Evolutionary conservation across 306 rosid species (phyloP).

Genomic region (Cicer chorassanicum): DNA sequence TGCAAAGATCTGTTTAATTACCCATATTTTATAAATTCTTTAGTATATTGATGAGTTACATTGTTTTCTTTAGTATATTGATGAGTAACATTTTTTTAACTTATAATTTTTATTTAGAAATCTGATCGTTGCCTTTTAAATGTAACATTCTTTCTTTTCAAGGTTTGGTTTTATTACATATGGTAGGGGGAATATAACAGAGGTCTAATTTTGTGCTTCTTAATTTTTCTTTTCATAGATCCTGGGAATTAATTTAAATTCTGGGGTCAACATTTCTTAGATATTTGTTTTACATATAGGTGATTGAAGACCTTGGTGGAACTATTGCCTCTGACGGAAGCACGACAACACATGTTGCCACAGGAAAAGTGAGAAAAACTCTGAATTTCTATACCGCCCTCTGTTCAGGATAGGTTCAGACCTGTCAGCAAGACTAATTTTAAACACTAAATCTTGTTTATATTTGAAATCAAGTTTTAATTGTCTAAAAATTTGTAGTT

Average conservation of each 20-base stretch:
- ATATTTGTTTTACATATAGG: constrained; percentile 55
- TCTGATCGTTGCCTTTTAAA: constrained; percentile 14
- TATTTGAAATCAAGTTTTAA: constrained; percentile 19
- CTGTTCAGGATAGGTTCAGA: constrained; percentile 81
- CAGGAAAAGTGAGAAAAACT: constrained; percentile 88
- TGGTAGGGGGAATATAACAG: constrained; percentile 23
- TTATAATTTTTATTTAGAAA: background rate
- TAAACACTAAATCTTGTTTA: constrained; percentile 17
- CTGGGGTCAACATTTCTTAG: constrained; percentile 10
- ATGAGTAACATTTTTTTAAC: background rate
- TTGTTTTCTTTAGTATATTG: background rate
- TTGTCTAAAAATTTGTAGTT: constrained; percentile 23
- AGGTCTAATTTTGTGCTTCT: constrained; percentile 6
- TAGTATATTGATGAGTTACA: constrained; percentile 19
- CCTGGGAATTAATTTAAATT: constrained; percentile 16
- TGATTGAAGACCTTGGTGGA: constrained; percentile 83
- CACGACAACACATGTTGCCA: constrained; percentile 75
- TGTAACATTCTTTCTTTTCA: constrained; percentile 10
- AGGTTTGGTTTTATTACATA: background rate
- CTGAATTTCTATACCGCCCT: constrained; percentile 89
- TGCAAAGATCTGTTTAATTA: constrained; percentile 60
- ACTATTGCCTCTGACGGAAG: constrained; percentile 66
- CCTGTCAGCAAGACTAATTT: constrained; percentile 34
- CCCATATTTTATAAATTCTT: constrained; percentile 21
- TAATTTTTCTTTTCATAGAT: constrained; percentile 20